Evolutionary conservation across 495 filamentous ascomycete species (phyloP).

Genomic region (Hypoxylon intermedium): DNA sequence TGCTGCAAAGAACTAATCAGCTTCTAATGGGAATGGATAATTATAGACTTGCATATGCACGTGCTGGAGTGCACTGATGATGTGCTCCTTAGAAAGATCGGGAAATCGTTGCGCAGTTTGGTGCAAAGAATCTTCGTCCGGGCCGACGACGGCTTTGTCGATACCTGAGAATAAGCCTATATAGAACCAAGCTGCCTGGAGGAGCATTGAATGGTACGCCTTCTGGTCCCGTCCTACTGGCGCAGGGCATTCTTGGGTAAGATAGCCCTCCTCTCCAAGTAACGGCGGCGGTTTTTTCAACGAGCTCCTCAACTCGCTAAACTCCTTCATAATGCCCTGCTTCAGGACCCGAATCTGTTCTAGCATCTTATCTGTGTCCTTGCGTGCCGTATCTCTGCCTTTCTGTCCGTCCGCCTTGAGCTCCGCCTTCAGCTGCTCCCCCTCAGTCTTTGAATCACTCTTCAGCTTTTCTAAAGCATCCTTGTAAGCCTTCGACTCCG

Average conservation of each 20-base stretch:
- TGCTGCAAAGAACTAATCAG: too few species aligned
- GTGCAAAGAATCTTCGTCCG: background rate
- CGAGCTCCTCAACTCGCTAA: background rate
- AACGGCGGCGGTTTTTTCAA: background rate
- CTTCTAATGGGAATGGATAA: background rate
- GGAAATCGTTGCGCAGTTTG: background rate
- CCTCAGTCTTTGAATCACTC: too few species aligned
- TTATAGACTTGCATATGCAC: background rate
- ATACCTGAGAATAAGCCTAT: background rate
- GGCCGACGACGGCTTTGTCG: background rate
- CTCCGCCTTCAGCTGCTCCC: background rate
- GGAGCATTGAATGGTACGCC: background rate
- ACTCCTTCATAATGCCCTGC: background rate
- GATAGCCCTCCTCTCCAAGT: background rate
- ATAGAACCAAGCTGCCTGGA: background rate
- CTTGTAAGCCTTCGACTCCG: background rate
- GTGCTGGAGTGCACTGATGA: background rate
- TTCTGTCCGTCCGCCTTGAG: background rate
- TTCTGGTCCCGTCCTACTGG: background rate
- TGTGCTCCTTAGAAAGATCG: background rate
- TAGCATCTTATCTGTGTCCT: too few species aligned
- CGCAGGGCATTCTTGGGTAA: background rate
- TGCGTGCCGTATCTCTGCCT: background rate
- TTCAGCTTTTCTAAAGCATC: background rate
- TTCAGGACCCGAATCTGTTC: too few species aligned